These are phyloP conservation scores for Boeremia exigua DNA, from an alignment of 2,329 filamentous ascomycete genomes.

Conservation along the genomic window DNA sequence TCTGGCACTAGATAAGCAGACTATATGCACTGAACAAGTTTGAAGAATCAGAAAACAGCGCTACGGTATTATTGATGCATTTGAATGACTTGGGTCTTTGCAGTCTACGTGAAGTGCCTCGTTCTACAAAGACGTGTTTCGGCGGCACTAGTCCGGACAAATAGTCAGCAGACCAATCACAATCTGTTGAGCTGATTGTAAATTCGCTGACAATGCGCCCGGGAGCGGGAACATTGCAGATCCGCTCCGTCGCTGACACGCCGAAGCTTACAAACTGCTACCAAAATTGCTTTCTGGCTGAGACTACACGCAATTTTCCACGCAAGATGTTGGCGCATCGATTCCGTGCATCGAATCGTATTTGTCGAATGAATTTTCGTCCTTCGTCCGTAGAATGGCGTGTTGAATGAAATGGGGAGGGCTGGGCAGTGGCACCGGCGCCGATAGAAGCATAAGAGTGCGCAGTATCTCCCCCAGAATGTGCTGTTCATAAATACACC, in stretches of 20 bases:
- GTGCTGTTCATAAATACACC: background rate
- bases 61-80: too few relatives aligned
- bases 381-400: constrained; percentile 6
- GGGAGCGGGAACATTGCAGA: constrained; percentile 1
- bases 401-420: background rate
- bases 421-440: background rate
- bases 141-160: background rate
- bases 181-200: background rate
- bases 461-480: background rate
- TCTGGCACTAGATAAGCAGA: background rate
- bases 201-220: constrained; percentile 1
- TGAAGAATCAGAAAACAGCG: too few relatives aligned
- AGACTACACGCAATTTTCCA: background rate
- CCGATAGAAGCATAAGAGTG: constrained; percentile 3
- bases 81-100: too few relatives aligned
- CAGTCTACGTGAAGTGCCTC: too few relatives aligned
- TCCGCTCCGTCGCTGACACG: constrained; percentile 1
- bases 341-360: background rate
- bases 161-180: background rate
- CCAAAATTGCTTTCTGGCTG: too few relatives aligned
- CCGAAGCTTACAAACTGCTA: constrained; percentile 10
- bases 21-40: background rate
- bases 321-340: background rate
- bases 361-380: background rate
- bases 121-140: too few relatives aligned